Evolutionary conservation across 257 asterid species (phyloP), one percentile per base, ranked within the genome.

Genomic region (Solanum chilense): DNA sequence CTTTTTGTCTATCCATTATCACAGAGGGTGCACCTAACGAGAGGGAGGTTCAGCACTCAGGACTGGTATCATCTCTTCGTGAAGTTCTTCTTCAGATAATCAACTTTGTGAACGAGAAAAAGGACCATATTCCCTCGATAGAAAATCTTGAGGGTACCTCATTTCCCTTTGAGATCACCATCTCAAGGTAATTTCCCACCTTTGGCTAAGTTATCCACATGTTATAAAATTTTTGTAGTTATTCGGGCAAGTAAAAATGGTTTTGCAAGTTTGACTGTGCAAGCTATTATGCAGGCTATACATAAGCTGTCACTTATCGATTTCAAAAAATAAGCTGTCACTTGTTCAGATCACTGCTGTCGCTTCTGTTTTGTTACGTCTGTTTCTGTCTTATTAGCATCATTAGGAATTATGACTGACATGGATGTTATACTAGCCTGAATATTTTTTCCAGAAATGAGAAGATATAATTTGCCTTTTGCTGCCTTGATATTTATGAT

Each of bases 71-170:
- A 82, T 96, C 98, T 37, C 95, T 97, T 56, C 95, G 95, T 86
- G 99, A 97, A 69, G 98, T 96, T 86, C 83, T 95, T 89, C 94
- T 96, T 92, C 98, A 97, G 94, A 93, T 97, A 81, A 96, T 97
- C 87, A 94, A 92, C 90, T 95, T 94, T 91, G 99, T 92, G 88
- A 96, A 95, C 88, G 99, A 97, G 66, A 97, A 97, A 92, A 97
- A 92, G 94, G 99, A 95, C 88, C 99, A 97, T 78, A 93, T 97
- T 83, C 99, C 99, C 83, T 89, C 96, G 31, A 91, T 97, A 89
- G 95, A 95, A 29, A 97, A 95, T 91, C 91, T 90, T 74, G 99
- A 96, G 89, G 99, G 97, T 37, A 91, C 92, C 89, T 93, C 98
- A 44, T 97, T 93, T 91, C 99, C 98, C 60, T 95, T 93, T 88